A percentile compares a stretch with the other conserved stretches of the same genome.
Evolutionary conservation across 768 basidiomycete genomes (phyloP).

Genomic region (Mycena olivaceomarginata): DNA sequence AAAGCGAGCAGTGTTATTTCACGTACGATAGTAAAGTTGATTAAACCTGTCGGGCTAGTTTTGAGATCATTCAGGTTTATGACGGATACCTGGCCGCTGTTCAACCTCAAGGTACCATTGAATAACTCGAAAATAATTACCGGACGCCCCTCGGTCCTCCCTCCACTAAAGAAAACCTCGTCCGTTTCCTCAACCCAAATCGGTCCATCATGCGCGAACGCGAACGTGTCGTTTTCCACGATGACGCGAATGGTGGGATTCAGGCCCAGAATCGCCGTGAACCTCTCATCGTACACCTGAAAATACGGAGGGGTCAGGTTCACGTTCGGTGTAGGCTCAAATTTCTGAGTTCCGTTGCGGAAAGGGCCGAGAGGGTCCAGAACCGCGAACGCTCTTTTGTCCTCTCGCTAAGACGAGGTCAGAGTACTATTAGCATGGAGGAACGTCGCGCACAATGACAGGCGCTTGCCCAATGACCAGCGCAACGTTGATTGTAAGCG

Average conservation of each 20-base stretch:
- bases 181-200: slow-evolving; percentile 70
- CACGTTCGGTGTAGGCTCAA: slow-evolving; percentile 71
- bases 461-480: slow-evolving; percentile 4
- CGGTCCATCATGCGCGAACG: slow-evolving; percentile 76
- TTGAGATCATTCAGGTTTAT: slow-evolving; percentile 45
- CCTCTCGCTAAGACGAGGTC: slow-evolving; percentile 28
- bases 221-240: slow-evolving; percentile 63
- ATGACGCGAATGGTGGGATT: slow-evolving; percentile 67
- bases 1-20: background rate
- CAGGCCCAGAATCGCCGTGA: slow-evolving; percentile 65
- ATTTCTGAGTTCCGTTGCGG: slow-evolving; percentile 47
- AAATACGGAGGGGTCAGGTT: slow-evolving; percentile 66
- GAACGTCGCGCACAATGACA: slow-evolving; percentile 18
- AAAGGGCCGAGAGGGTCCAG: slow-evolving; percentile 42
- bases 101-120: slow-evolving; percentile 64
- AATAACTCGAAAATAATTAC: slow-evolving; percentile 54
- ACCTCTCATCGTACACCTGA: slow-evolving; percentile 69
- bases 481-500: background rate
- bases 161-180: slow-evolving; percentile 72
- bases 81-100: slow-evolving; percentile 62
- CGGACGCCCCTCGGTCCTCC: slow-evolving; percentile 65
- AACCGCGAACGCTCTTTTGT: slow-evolving; percentile 42
- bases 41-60: slow-evolving; percentile 34
- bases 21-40: slow-evolving; percentile 38
- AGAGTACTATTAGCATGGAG: background rate